phyloP scores from a whole-genome alignment of 768 basidiomycete genomes.

The Asterophora lycoperdoides region DNA sequence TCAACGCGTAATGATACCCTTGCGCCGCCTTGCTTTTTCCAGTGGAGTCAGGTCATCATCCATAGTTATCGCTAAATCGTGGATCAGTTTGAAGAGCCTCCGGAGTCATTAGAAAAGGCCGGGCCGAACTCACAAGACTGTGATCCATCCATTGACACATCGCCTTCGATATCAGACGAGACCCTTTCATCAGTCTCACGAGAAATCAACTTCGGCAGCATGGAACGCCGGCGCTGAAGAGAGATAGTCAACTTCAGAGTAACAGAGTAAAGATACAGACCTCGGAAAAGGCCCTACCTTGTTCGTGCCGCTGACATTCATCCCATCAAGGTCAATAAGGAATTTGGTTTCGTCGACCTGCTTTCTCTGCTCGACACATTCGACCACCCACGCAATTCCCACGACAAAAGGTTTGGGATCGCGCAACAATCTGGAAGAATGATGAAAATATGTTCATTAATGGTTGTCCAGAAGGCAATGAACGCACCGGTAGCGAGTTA shows the following conservation, averaged over 20 bases:
- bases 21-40: constrained; percentile 60
- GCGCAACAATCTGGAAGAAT: constrained; percentile 44
- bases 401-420: constrained; percentile 73
- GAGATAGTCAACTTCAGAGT: not conserved
- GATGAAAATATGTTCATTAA: not conserved
- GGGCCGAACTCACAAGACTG: constrained; percentile 34
- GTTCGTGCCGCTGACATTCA: constrained; percentile 54
- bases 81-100: constrained; percentile 11
- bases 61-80: constrained; percentile 32
- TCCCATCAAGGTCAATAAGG: constrained; percentile 57
- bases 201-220: constrained; percentile 60
- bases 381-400: constrained; percentile 86
- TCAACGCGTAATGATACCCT: constrained; percentile 19
- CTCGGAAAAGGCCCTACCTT: constrained; percentile 44
- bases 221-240: constrained; percentile 64
- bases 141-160: constrained; percentile 43
- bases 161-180: constrained; percentile 28
- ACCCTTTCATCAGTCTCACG: constrained; percentile 23
- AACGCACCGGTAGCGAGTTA: constrained; percentile 64
- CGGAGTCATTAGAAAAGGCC: not conserved
- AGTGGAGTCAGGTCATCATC: constrained; percentile 64
- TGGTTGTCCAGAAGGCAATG: not conserved
- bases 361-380: constrained; percentile 68
- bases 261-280: not conserved
- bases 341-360: constrained; percentile 64